Conservation (phyloP, 768 basidiomycete genomes). For the Mycena maculata region DNA sequence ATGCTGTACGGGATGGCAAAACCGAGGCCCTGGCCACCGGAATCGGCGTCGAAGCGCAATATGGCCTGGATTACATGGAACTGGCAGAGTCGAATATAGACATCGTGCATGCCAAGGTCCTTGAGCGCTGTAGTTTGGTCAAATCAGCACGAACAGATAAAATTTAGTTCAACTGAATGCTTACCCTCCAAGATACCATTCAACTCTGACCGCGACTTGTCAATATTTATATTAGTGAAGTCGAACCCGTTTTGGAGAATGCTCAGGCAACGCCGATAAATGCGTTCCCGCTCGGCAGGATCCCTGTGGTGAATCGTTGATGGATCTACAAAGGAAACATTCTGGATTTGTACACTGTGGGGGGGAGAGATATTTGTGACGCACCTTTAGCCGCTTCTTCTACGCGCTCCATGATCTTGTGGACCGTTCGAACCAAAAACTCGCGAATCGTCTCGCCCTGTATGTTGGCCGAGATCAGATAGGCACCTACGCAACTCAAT, state of each 20-base stretch:
- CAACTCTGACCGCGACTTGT: constrained; percentile 7
- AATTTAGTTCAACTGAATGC: not conserved
- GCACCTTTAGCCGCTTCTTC: constrained; percentile 1
- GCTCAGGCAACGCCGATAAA: not conserved
- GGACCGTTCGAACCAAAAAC: not conserved
- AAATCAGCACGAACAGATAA: not conserved
- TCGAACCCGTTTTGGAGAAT: constrained; percentile 8
- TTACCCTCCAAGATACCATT: constrained; percentile 2
- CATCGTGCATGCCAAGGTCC: not conserved
- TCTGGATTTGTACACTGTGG: not conserved
- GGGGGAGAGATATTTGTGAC: not conserved
- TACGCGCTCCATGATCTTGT: not conserved
- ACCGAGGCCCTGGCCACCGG: too few relatives aligned
- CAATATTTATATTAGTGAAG: not conserved
- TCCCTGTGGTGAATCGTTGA: not conserved
- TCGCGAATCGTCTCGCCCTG: not conserved
- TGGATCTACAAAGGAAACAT: not conserved
- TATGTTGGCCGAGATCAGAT: constrained; percentile 23
- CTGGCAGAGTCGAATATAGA: constrained; percentile 17
- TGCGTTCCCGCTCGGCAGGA: not conserved
- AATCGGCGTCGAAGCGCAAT: too few relatives aligned
- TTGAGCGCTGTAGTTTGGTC: not conserved
- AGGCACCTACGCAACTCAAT: not conserved
- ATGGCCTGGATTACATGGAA: not conserved
- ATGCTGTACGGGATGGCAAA: too few relatives aligned